These are phyloP conservation scores for Fusarium cicatricum DNA, from an alignment of 2,329 filamentous ascomycete genomes.

Conservation along the genomic window DNA sequence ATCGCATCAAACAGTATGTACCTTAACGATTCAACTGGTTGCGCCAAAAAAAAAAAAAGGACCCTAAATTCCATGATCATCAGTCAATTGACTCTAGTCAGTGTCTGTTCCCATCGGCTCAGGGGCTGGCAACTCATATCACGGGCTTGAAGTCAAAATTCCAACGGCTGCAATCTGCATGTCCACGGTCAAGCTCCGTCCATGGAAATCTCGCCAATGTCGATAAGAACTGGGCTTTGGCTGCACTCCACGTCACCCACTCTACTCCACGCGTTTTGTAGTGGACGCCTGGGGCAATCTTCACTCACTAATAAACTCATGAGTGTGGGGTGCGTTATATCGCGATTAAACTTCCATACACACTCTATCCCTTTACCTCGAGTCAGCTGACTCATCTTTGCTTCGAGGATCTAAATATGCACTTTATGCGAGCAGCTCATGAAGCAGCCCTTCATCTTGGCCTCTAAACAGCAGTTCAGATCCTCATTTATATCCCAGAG, in stretches of 20 bases:
- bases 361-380: background rate
- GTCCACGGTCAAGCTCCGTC: no score
- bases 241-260: slow-evolving; percentile 23
- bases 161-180: slow-evolving; percentile 3
- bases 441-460: background rate
- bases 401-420: no score
- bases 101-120: slow-evolving; percentile 9
- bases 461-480: no score
- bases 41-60: background rate
- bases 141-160: slow-evolving; percentile 15
- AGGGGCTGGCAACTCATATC: slow-evolving; percentile 16
- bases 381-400: background rate
- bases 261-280: slow-evolving; percentile 21
- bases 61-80: slow-evolving; percentile 31
- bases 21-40: slow-evolving; percentile 6
- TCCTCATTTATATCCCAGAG: no score
- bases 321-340: slow-evolving; percentile 37
- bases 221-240: slow-evolving; percentile 20
- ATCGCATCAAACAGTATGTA: background rate
- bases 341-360: background rate
- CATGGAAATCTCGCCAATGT: slow-evolving; percentile 8
- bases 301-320: slow-evolving; percentile 24
- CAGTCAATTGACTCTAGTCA: slow-evolving; percentile 24
- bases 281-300: slow-evolving; percentile 27
- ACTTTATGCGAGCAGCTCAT: background rate